Percentiles rank a stretch among this genome's conserved stretches.
Evolutionary conservation across 495 filamentous ascomycete genomes (phyloP).

Genomic region (Penicillium silybi): DNA sequence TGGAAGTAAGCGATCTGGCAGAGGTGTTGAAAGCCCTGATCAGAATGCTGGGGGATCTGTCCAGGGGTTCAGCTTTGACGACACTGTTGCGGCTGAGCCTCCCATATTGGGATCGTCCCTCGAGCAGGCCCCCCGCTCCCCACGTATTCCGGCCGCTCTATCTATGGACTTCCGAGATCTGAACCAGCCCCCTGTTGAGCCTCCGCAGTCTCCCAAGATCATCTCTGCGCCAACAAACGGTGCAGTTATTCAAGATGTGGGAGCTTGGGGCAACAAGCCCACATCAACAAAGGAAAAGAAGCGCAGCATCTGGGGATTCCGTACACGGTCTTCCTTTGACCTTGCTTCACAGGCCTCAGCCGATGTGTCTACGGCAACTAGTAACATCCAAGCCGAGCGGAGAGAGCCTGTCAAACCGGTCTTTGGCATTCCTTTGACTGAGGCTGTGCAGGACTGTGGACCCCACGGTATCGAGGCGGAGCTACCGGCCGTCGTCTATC

Average conservation of each 20-base stretch:
- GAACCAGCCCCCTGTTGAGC: conserved; percentile 18
- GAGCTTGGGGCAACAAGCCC: conserved; percentile 79
- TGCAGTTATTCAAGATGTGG: conserved; percentile 78
- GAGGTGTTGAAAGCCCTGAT: conserved; percentile 40
- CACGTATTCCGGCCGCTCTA: conserved; percentile 23
- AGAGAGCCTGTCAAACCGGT: conserved; percentile 63
- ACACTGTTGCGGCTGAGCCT: conserved; percentile 69
- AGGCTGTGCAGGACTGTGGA: conserved; percentile 77
- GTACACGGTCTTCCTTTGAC: conserved; percentile 62
- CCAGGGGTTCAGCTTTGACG: conserved; percentile 80
- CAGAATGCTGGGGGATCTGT: conserved; percentile 49
- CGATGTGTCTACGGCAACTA: conserved; percentile 35
- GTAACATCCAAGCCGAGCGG: conserved; percentile 42
- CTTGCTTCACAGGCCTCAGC: conserved; percentile 39
- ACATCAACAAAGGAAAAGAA: conserved; percentile 72
- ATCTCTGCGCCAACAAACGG: conserved; percentile 90
- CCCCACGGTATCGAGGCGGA: conserved; percentile 67
- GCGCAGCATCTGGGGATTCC: conserved; percentile 91
- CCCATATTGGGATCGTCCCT: conserved; percentile 57
- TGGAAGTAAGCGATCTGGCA: conserved; percentile 44
- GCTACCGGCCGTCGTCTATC: conserved; percentile 93
- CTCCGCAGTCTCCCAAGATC: conserved; percentile 46
- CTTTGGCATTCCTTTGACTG: conserved; percentile 81
- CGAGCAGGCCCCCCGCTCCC: conserved; percentile 32
- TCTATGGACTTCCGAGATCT: conserved; percentile 27